Conservation (phyloP, 768 basidiomycete species). For the Auriscalpium vulgare region DNA sequence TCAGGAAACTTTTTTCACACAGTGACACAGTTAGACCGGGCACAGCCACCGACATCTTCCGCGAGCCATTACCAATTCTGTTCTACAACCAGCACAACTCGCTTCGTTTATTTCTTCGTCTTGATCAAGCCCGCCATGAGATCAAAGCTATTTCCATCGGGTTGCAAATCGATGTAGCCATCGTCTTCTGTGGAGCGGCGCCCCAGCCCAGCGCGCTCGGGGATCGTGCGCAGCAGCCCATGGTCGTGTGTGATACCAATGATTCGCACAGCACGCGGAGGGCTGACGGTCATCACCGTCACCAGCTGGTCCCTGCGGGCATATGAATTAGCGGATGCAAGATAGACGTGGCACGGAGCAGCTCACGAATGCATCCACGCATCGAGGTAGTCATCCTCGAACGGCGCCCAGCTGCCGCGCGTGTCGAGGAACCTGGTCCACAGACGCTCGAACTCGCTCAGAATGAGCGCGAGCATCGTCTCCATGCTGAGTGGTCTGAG, state of each 20-base stretch:
- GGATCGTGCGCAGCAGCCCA: slow-evolving; percentile 78
- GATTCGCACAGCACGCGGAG: slow-evolving; percentile 66
- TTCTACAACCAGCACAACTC: background rate
- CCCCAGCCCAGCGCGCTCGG: slow-evolving; percentile 36
- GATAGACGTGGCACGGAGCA: background rate
- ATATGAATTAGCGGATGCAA: background rate
- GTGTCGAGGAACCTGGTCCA: slow-evolving; percentile 66
- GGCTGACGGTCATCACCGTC: slow-evolving; percentile 69
- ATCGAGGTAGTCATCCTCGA: slow-evolving; percentile 70
- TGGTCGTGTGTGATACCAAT: slow-evolving; percentile 81
- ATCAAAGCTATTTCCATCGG: slow-evolving; percentile 96
- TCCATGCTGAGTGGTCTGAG: slow-evolving; percentile 68
- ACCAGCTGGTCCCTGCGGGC: slow-evolving; percentile 66
- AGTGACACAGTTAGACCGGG: no score
- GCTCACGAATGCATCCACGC: slow-evolving; percentile 92
- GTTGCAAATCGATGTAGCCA: slow-evolving; percentile 83
- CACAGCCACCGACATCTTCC: no score
- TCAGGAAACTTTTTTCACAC: no score
- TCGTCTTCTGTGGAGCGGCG: slow-evolving; percentile 16
- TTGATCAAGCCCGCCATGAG: slow-evolving; percentile 84
- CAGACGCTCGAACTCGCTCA: slow-evolving; percentile 69
- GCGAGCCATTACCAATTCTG: no score
- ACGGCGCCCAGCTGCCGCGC: slow-evolving; percentile 69
- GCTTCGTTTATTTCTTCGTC: slow-evolving; percentile 26
- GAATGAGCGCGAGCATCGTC: slow-evolving; percentile 61